A percentile compares a stretch with the other conserved stretches of the same genome.
These are phyloP conservation scores for Arxiozyma bovina DNA, from an alignment of 1,139 yeast genomes.

Conservation along the genomic window DNA sequence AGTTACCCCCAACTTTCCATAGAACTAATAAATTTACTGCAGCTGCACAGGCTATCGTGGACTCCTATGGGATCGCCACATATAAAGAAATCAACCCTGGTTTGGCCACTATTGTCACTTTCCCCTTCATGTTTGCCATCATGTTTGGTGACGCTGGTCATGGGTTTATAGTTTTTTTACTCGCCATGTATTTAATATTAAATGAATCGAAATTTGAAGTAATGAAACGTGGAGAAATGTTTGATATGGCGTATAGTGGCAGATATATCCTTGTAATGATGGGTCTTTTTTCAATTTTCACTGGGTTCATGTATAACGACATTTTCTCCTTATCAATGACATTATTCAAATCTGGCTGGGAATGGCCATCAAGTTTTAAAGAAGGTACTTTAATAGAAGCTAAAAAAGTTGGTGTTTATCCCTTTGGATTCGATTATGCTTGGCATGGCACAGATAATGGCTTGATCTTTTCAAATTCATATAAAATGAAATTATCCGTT, in stretches of 20 bases:
- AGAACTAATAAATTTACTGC: constrained; percentile 67
- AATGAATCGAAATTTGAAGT: constrained; percentile 51
- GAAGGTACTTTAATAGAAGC: constrained; percentile 53
- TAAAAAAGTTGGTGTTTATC: constrained; percentile 47
- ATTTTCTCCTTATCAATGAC: constrained; percentile 71
- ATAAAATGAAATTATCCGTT: constrained; percentile 73
- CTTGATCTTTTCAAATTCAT: constrained; percentile 64
- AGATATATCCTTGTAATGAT: constrained; percentile 63
- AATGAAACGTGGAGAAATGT: constrained; percentile 67
- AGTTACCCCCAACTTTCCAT: constrained; percentile 71
- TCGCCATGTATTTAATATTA: constrained; percentile 50
- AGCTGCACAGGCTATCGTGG: constrained; percentile 70
- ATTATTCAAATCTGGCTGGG: constrained; percentile 64
- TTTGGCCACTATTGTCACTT: constrained; percentile 66
- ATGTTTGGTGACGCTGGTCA: constrained; percentile 87
- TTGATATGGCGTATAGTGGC: constrained; percentile 74
- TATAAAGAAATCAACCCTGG: constrained; percentile 78
- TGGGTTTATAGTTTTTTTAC: constrained; percentile 56
- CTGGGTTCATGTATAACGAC: constrained; percentile 72
- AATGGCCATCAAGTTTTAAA: constrained; percentile 54
- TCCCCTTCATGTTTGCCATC: constrained; percentile 80
- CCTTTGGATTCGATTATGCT: constrained; percentile 62
- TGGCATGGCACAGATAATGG: constrained; percentile 83
- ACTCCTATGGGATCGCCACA: constrained; percentile 71
- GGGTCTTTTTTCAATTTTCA: constrained; percentile 74